These are phyloP conservation scores for Jacaranda mimosifolia DNA, from an alignment of 257 asterid species.

Conservation along the genomic window DNA sequence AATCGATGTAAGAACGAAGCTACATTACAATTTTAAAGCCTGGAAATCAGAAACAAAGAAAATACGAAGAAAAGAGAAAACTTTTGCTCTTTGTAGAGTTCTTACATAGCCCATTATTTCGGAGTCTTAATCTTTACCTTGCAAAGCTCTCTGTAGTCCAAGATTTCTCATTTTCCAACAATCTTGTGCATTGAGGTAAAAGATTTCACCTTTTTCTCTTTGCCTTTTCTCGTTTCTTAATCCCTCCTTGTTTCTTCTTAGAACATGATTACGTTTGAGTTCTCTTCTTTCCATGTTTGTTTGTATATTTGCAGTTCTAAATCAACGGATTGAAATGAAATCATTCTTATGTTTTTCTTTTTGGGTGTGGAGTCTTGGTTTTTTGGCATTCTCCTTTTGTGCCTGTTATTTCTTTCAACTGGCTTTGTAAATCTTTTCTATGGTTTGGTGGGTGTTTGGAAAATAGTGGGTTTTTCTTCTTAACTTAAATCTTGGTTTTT, in stretches of 20 bases:
- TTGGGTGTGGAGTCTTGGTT: background rate
- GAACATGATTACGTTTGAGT: conserved; percentile 5
- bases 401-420: background rate
- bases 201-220: conserved; percentile 20
- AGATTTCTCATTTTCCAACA: conserved; percentile 14
- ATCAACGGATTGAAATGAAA: conserved; percentile 20
- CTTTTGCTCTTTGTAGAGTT: conserved; percentile 17
- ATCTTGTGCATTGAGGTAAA: conserved; percentile 38
- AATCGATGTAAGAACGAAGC: conserved; percentile 9
- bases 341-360: background rate
- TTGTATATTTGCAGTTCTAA: conserved; percentile 5
- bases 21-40: conserved; percentile 14
- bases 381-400: background rate
- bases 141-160: background rate
- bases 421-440: conserved; percentile 1
- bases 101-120: background rate
- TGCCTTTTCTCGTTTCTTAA: background rate
- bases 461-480: background rate
- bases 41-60: conserved; percentile 2
- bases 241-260: background rate
- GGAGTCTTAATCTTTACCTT: background rate
- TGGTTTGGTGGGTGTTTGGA: conserved; percentile 21
- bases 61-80: background rate
- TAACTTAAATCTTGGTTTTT: background rate
- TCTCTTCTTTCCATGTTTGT: background rate